Percentiles rank a stretch among this genome's conserved stretches.
Conservation (phyloP, 2,329 filamentous ascomycete genomes). For the Rutstroemia sydowiana region DNA sequence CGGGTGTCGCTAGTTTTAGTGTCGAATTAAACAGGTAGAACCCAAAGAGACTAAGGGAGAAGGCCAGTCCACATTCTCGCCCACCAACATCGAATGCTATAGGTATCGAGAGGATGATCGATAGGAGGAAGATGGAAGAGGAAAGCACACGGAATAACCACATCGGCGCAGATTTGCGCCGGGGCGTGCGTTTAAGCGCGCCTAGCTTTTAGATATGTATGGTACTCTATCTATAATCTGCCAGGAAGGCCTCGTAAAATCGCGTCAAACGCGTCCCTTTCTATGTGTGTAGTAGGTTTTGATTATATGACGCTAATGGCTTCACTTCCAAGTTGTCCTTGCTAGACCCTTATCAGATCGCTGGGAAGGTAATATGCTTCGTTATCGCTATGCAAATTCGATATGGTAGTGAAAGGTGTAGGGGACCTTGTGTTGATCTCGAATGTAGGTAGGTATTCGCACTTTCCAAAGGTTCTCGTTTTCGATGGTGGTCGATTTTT, state of each 20-base stretch:
- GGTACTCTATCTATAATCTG: background rate
- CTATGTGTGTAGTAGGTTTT: background rate
- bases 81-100: slow-evolving; percentile 97
- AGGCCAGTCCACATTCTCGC: slow-evolving; percentile 86
- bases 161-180: slow-evolving; percentile 55
- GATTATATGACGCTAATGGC: background rate
- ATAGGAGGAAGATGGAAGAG: slow-evolving; percentile 78
- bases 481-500: background rate
- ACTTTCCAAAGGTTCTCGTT: background rate
- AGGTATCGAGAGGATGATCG: slow-evolving; percentile 91
- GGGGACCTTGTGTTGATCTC: background rate
- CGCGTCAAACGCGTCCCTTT: background rate
- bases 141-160: slow-evolving; percentile 76
- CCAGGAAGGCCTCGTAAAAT: no score
- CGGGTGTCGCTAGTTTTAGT: slow-evolving; percentile 74
- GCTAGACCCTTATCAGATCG: background rate
- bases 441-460: background rate
- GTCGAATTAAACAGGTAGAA: slow-evolving; percentile 89
- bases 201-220: slow-evolving; percentile 10
- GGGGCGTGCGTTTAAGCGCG: slow-evolving; percentile 40
- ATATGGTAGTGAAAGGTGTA: background rate
- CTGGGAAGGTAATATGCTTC: background rate
- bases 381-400: background rate
- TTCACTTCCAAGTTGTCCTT: background rate
- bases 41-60: slow-evolving; percentile 78